Evolutionary conservation across 202 grass and related monocot species (phyloP).

Genomic region (Zizania palustris): DNA sequence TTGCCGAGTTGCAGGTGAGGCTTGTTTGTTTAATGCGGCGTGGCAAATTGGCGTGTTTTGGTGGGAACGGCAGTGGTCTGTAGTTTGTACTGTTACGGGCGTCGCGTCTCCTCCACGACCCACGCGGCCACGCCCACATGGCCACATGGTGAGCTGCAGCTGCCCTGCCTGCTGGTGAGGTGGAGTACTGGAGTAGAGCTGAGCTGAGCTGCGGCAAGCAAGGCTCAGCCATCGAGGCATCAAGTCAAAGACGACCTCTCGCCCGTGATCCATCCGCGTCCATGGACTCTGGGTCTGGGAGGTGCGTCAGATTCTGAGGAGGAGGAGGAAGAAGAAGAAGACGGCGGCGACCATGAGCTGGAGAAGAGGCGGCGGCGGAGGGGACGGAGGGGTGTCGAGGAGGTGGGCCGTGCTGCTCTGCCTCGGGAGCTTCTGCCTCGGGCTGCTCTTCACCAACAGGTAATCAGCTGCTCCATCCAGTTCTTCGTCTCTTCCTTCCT

Average conservation of each 20-base stretch:
- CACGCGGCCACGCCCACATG: conserved; percentile 35
- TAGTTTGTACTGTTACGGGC: neutral
- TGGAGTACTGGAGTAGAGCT: too few species aligned
- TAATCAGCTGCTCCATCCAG: conserved; percentile 17
- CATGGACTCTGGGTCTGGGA: conserved; percentile 1
- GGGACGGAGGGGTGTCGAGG: conserved; percentile 60
- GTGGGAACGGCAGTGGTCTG: neutral
- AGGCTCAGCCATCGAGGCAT: neutral
- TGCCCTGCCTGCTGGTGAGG: neutral
- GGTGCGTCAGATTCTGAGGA: conserved; percentile 1
- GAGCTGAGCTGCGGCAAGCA: neutral
- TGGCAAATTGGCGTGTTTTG: conserved; percentile 37
- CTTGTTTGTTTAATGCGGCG: neutral
- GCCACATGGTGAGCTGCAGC: neutral
- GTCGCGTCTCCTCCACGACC: neutral
- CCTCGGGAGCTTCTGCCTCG: conserved; percentile 91
- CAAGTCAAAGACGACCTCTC: neutral
- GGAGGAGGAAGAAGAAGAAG: neutral
- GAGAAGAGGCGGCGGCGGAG: conserved; percentile 62
- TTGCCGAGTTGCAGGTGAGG: neutral
- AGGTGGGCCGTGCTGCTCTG: conserved; percentile 87
- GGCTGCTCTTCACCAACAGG: conserved; percentile 96
- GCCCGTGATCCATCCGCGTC: neutral
- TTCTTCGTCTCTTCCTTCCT: neutral
- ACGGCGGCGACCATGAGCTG: conserved; percentile 62